Percentiles rank a stretch among this genome's conserved stretches.
Evolutionary conservation across 805 yeast species (phyloP).

Genomic region (Zygoascus biomembranicola): DNA sequence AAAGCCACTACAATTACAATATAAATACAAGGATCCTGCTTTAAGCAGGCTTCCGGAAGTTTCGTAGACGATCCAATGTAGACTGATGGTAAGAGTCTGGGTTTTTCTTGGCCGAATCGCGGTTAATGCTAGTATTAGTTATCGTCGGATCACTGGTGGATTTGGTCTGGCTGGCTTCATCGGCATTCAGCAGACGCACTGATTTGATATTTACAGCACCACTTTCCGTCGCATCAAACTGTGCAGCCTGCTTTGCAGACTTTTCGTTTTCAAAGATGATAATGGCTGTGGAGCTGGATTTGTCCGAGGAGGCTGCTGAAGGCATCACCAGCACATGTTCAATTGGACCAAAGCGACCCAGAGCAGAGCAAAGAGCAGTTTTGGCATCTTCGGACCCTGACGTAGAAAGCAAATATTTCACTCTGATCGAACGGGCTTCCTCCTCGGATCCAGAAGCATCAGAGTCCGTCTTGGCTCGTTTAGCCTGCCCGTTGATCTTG

Average conservation of each 20-base stretch:
- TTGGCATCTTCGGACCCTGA: neutral
- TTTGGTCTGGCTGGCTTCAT: too few species aligned
- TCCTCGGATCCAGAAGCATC: neutral
- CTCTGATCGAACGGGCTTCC: neutral
- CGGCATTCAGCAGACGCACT: neutral
- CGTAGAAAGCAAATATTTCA: neutral
- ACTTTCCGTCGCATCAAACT: neutral
- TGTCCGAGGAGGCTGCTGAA: neutral
- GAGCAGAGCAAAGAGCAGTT: neutral
- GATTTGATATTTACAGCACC: neutral
- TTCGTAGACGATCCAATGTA: neutral
- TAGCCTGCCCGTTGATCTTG: neutral
- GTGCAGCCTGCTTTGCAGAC: neutral
- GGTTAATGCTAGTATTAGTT: too few species aligned
- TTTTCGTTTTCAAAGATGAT: neutral
- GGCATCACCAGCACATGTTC: neutral
- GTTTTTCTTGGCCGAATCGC: too few species aligned
- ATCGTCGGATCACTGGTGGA: too few species aligned
- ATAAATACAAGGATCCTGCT: neutral
- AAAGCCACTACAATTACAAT: too few species aligned
- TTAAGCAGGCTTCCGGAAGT: neutral
- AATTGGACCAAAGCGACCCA: neutral
- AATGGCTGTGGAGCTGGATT: neutral
- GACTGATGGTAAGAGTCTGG: neutral
- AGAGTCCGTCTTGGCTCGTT: neutral